Base-by-base conservation (phyloP, 2,329 filamentous ascomycete genomes). In the Microsporum audouinii region DNA sequence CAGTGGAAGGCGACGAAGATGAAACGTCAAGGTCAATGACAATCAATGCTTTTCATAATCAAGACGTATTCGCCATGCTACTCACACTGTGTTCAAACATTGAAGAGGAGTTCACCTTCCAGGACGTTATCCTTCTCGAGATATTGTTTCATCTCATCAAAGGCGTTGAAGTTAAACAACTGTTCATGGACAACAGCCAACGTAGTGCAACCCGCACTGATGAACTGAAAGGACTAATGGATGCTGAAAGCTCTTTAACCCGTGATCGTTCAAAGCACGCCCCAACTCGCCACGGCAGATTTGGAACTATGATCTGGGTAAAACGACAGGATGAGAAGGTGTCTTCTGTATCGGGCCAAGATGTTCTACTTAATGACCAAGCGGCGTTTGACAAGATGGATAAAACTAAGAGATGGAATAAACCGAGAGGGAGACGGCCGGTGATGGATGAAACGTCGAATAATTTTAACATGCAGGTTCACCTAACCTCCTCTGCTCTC, bases 271-370 rank as follows among this genome's bases (percentile, higher is more conserved):
- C 87, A 60, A 87, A 85, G 66, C 86, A 86, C 69, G 88, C 88
- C 2, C 89, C 91, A 0, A 91, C 90, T 2, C 81, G 94, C 56
- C 94, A 99, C 73, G 95, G 91, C 67, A 84, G 94, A 38, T 99
- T 97, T 69, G 94, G 94, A 2, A 95, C 91, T 8, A 97, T 97
- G 89, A 85, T 96, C 38, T 97, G 92, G 91, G 84, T 99, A 41
- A 90, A 95, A 76, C 81, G 91, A 61, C 88, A 91, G 57, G 88
- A 91, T 66, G 85, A 88, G 58, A 91, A 91, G 69, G 83, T 94
- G 68, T 88, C 89, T 0, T 91, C 91, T 0, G 82, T 99, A 1
- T 91, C 91, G 0, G 94, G 94, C 0, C 92, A 97, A 71, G 87
- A 91, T 67, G 88, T 88, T 3, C 82, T 99, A 51, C 82, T 85